Conservation (phyloP, 352 stramenopile genomes). For the Elongisporangium anandrum region DNA sequence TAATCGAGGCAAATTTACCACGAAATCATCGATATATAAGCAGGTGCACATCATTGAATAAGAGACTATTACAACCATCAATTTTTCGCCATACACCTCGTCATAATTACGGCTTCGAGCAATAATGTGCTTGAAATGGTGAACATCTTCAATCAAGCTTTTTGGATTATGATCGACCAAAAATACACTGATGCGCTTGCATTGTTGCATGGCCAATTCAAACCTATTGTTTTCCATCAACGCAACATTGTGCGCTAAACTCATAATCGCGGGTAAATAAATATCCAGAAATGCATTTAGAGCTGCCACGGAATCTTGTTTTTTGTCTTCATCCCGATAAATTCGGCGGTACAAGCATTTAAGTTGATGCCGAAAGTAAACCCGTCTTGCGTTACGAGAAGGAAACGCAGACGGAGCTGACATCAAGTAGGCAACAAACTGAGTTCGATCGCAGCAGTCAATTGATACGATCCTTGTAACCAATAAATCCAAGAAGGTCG, state of each 20-base stretch:
- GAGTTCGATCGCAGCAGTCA: neutral
- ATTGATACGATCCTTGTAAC: neutral
- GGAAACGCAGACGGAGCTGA: slow-evolving; percentile 13
- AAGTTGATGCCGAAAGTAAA: slow-evolving; percentile 14
- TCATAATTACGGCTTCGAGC: neutral
- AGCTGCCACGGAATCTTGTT: neutral
- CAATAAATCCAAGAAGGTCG: neutral
- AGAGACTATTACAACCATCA: slow-evolving; percentile 17
- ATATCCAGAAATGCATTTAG: neutral
- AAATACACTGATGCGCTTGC: neutral
- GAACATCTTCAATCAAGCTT: neutral
- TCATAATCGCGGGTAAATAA: neutral
- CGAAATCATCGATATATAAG: slow-evolving; percentile 12
- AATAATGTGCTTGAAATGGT: neutral
- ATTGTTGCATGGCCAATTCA: neutral
- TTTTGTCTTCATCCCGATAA: neutral
- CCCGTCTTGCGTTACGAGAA: slow-evolving; percentile 4
- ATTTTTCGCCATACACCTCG: neutral
- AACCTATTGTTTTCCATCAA: neutral
- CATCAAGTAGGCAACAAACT: neutral
- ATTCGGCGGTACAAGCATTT: neutral
- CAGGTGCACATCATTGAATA: slow-evolving; percentile 19
- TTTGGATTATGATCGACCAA: neutral
- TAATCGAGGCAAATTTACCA: slow-evolving; percentile 21
- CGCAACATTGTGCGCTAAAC: neutral